phyloP scores from a whole-genome alignment of 2,329 filamentous ascomycete genomes.

The Stagonosporopsis vannaccii region DNA sequence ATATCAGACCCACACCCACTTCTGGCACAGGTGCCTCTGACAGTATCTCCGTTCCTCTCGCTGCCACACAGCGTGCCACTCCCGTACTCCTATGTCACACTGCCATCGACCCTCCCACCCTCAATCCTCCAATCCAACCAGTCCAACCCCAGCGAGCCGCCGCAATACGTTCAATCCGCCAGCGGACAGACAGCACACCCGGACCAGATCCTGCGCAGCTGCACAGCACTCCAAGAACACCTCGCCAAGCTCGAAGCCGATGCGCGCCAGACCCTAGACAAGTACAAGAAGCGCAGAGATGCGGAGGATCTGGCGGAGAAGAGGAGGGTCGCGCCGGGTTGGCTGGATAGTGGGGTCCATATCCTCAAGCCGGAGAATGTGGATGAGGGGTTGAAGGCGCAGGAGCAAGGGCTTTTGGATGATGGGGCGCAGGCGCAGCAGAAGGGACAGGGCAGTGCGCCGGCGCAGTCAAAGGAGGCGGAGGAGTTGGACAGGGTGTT shows the following conservation, averaged over 20 bases:
- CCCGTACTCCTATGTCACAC: conserved; percentile 91
- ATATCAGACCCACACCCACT: conserved; percentile 73
- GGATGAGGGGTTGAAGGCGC: conserved; percentile 56
- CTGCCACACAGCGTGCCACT: conserved; percentile 89
- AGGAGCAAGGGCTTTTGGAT: conserved; percentile 54
- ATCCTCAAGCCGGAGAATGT: conserved; percentile 71
- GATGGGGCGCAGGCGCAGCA: conserved; percentile 20
- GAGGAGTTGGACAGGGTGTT: conserved; percentile 70
- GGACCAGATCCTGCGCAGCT: conserved; percentile 83
- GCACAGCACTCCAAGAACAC: conserved; percentile 78
- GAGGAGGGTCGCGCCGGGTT: conserved; percentile 78
- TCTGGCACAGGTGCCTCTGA: conserved; percentile 89
- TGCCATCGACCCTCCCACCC: conserved; percentile 84
- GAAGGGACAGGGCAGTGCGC: background rate
- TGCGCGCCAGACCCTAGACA: conserved; percentile 70
- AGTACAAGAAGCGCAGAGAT: conserved; percentile 72
- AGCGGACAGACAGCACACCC: conserved; percentile 82
- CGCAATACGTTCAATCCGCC: conserved; percentile 80
- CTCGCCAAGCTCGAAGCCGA: conserved; percentile 73
- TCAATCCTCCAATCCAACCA: conserved; percentile 63
- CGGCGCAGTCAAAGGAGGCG: conserved; percentile 61
- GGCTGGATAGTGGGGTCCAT: conserved; percentile 73
- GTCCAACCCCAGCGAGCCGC: conserved; percentile 63
- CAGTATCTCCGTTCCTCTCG: conserved; percentile 91
- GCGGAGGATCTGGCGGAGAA: conserved; percentile 79